phyloP scores from a whole-genome alignment of 306 rosid species.

The Arachis hypogaea region DNA sequence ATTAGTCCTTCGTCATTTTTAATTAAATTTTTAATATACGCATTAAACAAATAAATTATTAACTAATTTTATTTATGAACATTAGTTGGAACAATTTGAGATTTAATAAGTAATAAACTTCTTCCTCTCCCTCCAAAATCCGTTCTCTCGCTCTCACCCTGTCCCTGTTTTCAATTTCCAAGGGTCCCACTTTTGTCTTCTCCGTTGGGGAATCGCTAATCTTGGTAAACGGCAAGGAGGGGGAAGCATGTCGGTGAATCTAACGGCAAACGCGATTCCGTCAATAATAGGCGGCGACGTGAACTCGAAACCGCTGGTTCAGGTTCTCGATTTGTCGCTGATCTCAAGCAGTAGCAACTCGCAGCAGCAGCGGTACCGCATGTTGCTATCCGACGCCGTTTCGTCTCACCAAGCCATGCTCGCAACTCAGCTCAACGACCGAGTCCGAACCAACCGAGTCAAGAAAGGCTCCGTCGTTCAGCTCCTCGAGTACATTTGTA shows the following conservation, averaged over 20 bases:
- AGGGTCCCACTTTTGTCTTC: not conserved
- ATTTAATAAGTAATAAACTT: too few relatives aligned
- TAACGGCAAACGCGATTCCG: slow-evolving; percentile 79
- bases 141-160: not conserved
- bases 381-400: slow-evolving; percentile 75
- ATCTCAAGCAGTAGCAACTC: slow-evolving; percentile 38
- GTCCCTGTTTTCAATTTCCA: not conserved
- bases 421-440: slow-evolving; percentile 78
- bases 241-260: slow-evolving; percentile 70
- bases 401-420: slow-evolving; percentile 73
- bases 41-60: too few relatives aligned
- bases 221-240: not conserved
- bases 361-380: slow-evolving; percentile 74
- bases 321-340: slow-evolving; percentile 67
- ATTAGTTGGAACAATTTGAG: too few relatives aligned
- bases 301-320: slow-evolving; percentile 81
- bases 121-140: not conserved
- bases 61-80: too few relatives aligned
- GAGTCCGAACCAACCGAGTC: slow-evolving; percentile 57
- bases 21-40: too few relatives aligned
- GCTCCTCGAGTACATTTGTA: slow-evolving; percentile 81
- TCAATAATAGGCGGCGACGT: slow-evolving; percentile 68
- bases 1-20: too few relatives aligned
- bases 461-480: slow-evolving; percentile 83
- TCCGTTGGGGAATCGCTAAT: not conserved